Conservation (phyloP, 495 filamentous ascomycete genomes). For the Xylaria longipes region DNA sequence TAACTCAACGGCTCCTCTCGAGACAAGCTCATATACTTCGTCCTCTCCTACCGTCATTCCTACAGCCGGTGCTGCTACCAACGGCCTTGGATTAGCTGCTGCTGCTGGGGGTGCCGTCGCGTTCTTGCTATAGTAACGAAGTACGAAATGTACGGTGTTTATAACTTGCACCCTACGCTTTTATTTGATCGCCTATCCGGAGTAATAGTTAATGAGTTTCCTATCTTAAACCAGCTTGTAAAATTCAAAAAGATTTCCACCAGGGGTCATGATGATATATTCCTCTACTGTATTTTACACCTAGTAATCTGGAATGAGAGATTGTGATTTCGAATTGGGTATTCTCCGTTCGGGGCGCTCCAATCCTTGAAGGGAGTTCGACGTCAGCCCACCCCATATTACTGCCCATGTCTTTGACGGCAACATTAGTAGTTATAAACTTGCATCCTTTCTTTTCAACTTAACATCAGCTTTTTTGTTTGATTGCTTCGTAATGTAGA, state of each 20-base stretch:
- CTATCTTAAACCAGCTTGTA: too few relatives aligned
- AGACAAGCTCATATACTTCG: neutral
- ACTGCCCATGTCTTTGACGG: too few relatives aligned
- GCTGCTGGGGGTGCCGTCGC: slow-evolving; percentile 34
- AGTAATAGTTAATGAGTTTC: neutral
- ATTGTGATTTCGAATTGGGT: neutral
- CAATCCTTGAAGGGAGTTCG: too few relatives aligned
- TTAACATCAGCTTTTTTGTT: too few relatives aligned
- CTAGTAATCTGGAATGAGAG: neutral
- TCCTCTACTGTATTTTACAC: neutral
- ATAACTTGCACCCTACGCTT: neutral
- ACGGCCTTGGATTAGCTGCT: slow-evolving; percentile 33
- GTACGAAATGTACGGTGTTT: neutral
- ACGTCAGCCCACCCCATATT: too few relatives aligned
- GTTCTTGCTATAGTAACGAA: slow-evolving; percentile 25
- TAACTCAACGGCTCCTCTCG: neutral
- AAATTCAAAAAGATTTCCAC: too few relatives aligned
- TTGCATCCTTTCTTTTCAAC: too few relatives aligned
- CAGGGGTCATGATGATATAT: neutral
- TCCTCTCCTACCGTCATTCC: slow-evolving; percentile 15
- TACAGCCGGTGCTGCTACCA: slow-evolving; percentile 18
- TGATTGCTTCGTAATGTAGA: too few relatives aligned
- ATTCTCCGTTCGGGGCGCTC: too few relatives aligned
- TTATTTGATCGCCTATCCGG: neutral
- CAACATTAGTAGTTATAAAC: too few relatives aligned